A percentile compares a stretch with the other conserved stretches of the same genome.
phyloP scores from a whole-genome alignment of 169 alveolate genomes.

The Plasmodium chabaudi region DNA sequence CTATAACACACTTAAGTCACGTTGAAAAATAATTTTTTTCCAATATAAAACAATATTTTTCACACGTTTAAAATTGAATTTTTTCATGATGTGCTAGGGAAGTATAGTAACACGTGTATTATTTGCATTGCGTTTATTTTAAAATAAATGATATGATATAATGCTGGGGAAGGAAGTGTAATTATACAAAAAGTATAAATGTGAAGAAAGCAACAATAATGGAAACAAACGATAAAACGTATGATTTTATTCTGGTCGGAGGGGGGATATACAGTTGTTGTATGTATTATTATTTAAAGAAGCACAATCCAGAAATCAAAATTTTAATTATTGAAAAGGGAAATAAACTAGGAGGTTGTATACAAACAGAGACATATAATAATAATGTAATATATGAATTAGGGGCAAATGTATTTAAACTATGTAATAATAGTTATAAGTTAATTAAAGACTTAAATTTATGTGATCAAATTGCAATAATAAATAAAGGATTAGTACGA shows the following conservation, averaged over 20 bases:
- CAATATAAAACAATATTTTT: no score
- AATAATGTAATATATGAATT: conserved; percentile 14
- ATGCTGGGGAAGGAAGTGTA: no score
- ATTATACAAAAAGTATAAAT: no score
- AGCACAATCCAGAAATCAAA: background rate
- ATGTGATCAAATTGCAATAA: conserved; percentile 1
- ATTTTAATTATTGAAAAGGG: conserved; percentile 44
- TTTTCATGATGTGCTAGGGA: no score
- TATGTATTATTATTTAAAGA: conserved; percentile 28
- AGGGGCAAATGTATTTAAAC: conserved; percentile 56
- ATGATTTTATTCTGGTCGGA: conserved; percentile 43
- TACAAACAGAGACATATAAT: conserved; percentile 24
- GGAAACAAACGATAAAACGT: background rate
- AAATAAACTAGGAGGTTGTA: conserved; percentile 33
- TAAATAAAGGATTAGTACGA: conserved; percentile 7
- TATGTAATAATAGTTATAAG: conserved; percentile 36
- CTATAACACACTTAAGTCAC: no score
- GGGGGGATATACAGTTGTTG: conserved; percentile 55
- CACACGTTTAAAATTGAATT: no score
- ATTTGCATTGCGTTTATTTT: no score
- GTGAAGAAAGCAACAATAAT: no score
- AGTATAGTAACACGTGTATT: no score
- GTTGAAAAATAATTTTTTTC: no score
- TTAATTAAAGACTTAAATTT: conserved; percentile 15
- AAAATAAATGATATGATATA: no score